Evolutionary conservation across 1,284 basidiomycete genomes (phyloP), one percentile per base, ranked within the genome.

Genomic region (Peniophora sp.): DNA sequence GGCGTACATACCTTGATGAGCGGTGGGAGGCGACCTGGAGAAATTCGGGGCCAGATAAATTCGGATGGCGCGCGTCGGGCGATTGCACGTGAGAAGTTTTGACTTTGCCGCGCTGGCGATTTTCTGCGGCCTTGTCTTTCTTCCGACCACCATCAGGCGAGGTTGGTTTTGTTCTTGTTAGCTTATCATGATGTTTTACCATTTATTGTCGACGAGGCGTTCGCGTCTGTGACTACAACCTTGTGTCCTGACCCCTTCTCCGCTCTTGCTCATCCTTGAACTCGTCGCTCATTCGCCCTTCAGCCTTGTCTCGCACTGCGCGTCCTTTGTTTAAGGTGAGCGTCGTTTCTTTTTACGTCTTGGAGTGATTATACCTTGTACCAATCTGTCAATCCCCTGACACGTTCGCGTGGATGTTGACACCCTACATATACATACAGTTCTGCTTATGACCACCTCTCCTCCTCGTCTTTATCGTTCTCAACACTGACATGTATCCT

Each of bases 131-230:
- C 38, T 41, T 41, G 16, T 41, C 38, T 20, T 17, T 17, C 38
- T 41, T 41, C n/a, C n/a, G 51, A 50, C 57, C 59, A 58, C 52
- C 34, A 51, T 36, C 24, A 43, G 50, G 58, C 58, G 53, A 59
- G 56, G 56, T 39, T 38, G 3, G 2, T 5, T 50, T 53, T 20
- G 27, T 34, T 52, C 46, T 46, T 22, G 39, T 44, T 12, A 20
- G 38, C 12, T 44, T 20, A 72, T 77, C 79, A 82, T 83, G 74
- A 53, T 52, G 64, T 70, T 71, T 70, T 64, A 41, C 51, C 74
- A 84, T 83, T 83, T 84, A 82, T 84, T 85, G 80, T 84, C 80
- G 69, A 73, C 84, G 83, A 85, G 65, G 48, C 52, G 54, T 45
- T 8, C 38, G 19, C 38, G 38, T 53, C 20, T 24, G 64, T 81